Evolutionary conservation across 2,329 filamentous ascomycete genomes (phyloP).

Genomic region (Xylaria hypoxylon): DNA sequence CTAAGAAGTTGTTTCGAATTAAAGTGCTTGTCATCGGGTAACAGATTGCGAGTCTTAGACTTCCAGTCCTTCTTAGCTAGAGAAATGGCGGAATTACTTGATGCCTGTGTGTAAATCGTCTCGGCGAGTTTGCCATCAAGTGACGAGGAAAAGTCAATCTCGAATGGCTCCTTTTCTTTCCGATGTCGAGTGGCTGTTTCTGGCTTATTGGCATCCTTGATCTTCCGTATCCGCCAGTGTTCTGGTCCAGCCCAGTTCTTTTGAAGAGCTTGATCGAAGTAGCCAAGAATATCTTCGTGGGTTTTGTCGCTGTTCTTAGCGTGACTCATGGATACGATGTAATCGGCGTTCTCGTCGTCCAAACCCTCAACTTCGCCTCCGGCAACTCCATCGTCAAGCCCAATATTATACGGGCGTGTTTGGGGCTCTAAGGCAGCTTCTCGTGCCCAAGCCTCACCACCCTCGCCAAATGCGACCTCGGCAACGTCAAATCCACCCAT

Average conservation of each 20-base stretch:
- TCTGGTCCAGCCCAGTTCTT: slow-evolving; percentile 99
- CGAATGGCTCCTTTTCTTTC: slow-evolving; percentile 96
- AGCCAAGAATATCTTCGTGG: slow-evolving; percentile 96
- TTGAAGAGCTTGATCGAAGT: slow-evolving; percentile 95
- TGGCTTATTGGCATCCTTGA: slow-evolving; percentile 81
- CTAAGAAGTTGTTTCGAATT: slow-evolving; percentile 90
- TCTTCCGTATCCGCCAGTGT: slow-evolving; percentile 96
- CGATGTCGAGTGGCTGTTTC: slow-evolving; percentile 71
- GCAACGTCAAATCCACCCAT: slow-evolving; percentile 76
- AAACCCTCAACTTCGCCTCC: slow-evolving; percentile 66
- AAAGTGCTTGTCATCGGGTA: slow-evolving; percentile 98
- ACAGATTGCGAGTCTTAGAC: slow-evolving; percentile 89
- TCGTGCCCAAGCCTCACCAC: slow-evolving; percentile 93
- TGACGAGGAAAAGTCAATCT: slow-evolving; percentile 87
- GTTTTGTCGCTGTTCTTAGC: slow-evolving; percentile 73
- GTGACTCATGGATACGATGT: slow-evolving; percentile 82
- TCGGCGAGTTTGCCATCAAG: slow-evolving; percentile 79
- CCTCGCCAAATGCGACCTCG: slow-evolving; percentile 89
- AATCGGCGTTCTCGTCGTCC: slow-evolving; percentile 76
- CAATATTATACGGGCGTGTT: slow-evolving; percentile 79
- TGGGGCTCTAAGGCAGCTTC: slow-evolving; percentile 89
- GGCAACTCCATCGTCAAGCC: slow-evolving; percentile 65
- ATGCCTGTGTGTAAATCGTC: slow-evolving; percentile 82
- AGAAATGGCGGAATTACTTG: slow-evolving; percentile 83
- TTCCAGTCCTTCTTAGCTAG: slow-evolving; percentile 96